A percentile compares a stretch with the other conserved stretches of the same genome.
These are phyloP conservation scores for Piper longum DNA, from an alignment of 164 flowering plant species.

Conservation along the genomic window DNA sequence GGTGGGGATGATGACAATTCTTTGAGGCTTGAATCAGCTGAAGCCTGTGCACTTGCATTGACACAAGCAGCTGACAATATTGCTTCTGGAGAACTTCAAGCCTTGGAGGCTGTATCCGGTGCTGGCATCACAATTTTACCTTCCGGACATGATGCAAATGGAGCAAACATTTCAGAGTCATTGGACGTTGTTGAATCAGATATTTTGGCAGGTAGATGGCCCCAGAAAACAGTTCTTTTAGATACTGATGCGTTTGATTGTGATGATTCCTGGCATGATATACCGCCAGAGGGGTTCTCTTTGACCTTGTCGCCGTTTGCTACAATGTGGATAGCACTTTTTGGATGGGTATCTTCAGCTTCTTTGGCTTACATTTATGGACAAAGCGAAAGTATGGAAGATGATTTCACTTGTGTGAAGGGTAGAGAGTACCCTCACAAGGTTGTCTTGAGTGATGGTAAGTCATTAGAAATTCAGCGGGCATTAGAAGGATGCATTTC, in stretches of 20 bases:
- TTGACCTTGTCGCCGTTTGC: conserved; percentile 69
- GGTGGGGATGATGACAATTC: conserved; percentile 18
- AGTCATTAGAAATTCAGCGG: conserved; percentile 74
- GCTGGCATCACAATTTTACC: conserved; percentile 61
- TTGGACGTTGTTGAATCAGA: conserved; percentile 26
- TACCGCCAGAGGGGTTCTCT: conserved; percentile 71
- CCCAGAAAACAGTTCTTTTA: conserved; percentile 33
- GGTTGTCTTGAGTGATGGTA: conserved; percentile 46
- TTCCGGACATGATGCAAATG: conserved; percentile 18
- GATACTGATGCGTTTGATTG: conserved; percentile 36
- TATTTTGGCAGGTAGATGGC: conserved; percentile 31
- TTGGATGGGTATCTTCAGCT: conserved; percentile 80
- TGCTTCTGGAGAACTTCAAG: conserved; percentile 54
- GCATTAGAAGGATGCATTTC: conserved; percentile 60
- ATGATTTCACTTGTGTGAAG: conserved; percentile 29
- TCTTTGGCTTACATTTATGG: conserved; percentile 87
- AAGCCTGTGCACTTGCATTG: conserved; percentile 69
- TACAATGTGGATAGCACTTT: conserved; percentile 73
- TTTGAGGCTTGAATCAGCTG: conserved; percentile 51
- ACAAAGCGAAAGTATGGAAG: conserved; percentile 46
- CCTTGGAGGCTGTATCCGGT: conserved; percentile 50
- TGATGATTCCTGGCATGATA: conserved; percentile 68
- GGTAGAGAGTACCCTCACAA: conserved; percentile 53
- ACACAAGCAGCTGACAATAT: conserved; percentile 66
- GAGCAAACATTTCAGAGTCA: conserved; percentile 14